Conservation (phyloP, 192 early-diverging fungal genomes). For the Coemansia javaensis region DNA sequence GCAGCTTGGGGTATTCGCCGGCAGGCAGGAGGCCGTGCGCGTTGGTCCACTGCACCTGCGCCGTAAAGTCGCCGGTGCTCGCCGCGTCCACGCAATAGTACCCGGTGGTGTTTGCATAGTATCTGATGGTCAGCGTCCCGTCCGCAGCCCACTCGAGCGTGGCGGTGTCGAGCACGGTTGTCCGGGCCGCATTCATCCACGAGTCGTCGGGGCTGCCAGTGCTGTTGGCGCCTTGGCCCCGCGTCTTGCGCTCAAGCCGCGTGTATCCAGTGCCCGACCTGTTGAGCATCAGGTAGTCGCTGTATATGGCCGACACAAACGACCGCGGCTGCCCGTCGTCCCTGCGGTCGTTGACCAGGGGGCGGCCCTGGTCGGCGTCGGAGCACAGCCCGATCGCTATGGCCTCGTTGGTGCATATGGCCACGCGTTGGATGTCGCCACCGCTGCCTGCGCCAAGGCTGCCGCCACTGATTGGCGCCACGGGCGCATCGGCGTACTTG, state of each 20-base stretch:
- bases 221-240: conserved; percentile 17
- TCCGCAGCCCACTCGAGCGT: conserved; percentile 37
- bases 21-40: conserved; percentile 82
- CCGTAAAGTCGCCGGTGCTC: conserved; percentile 46
- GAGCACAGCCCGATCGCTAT: conserved; percentile 54
- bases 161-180: conserved; percentile 27
- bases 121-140: conserved; percentile 48
- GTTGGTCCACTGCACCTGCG: conserved; percentile 65
- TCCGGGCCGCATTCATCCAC: conserved; percentile 20
- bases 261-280: conserved; percentile 31
- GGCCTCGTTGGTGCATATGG: conserved; percentile 53
- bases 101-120: conserved; percentile 70
- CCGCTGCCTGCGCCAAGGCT: conserved; percentile 2
- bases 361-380: conserved; percentile 49
- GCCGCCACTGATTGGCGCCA: conserved; percentile 8
- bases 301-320: conserved; percentile 35
- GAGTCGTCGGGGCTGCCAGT: conserved; percentile 28
- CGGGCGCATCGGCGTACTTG: conserved; percentile 19
- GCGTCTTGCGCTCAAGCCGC: conserved; percentile 26
- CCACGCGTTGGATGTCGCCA: conserved; percentile 24
- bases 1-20: conserved; percentile 83
- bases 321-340: conserved; percentile 22
- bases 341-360: conserved; percentile 53
- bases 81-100: conserved; percentile 72
- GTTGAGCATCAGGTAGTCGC: conserved; percentile 44